These are phyloP conservation scores for Xylona heveae DNA, from an alignment of 495 filamentous ascomycete genomes.

Conservation along the genomic window DNA sequence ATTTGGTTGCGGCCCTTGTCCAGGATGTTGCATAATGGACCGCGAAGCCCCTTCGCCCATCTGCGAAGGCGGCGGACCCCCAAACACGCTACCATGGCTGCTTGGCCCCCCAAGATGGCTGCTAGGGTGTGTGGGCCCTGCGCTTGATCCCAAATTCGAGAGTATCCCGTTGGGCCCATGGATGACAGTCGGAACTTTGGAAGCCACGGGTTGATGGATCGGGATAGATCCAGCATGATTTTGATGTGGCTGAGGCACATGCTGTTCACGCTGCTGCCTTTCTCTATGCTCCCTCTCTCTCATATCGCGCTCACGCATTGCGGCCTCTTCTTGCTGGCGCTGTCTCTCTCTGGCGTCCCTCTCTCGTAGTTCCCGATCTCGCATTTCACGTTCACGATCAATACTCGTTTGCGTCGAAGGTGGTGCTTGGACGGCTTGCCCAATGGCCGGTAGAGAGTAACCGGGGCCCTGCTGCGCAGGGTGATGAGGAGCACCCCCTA, in stretches of 20 bases:
- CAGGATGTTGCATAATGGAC: slow-evolving; percentile 40
- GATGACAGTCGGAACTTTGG: slow-evolving; percentile 54
- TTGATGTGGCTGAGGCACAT: slow-evolving; percentile 39
- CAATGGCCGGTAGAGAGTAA: slow-evolving; percentile 29
- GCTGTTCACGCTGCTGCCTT: slow-evolving; percentile 25
- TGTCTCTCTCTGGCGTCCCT: slow-evolving; percentile 26
- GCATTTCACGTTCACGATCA: slow-evolving; percentile 28
- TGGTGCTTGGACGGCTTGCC: slow-evolving; percentile 28
- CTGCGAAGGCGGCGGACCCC: slow-evolving; percentile 41
- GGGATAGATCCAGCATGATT: slow-evolving; percentile 67
- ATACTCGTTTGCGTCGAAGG: slow-evolving; percentile 23
- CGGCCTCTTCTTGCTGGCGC: slow-evolving; percentile 33
- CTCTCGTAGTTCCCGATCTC: slow-evolving; percentile 18
- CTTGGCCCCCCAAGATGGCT: slow-evolving; percentile 43
- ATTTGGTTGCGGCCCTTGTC: slow-evolving; percentile 29
- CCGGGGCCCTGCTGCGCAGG: slow-evolving; percentile 19
- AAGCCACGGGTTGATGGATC: slow-evolving; percentile 79
- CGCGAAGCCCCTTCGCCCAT: slow-evolving; percentile 32
- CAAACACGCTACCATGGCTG: slow-evolving; percentile 42
- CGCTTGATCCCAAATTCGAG: slow-evolving; percentile 40
- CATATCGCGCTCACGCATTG: slow-evolving; percentile 39
- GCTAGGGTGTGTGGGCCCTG: slow-evolving; percentile 24
- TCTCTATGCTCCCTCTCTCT: slow-evolving; percentile 29
- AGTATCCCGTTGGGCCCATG: slow-evolving; percentile 77
- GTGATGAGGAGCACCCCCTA: slow-evolving; percentile 13